These are phyloP conservation scores for Vicia sativa DNA, from an alignment of 306 rosid species.

Conservation along the genomic window DNA sequence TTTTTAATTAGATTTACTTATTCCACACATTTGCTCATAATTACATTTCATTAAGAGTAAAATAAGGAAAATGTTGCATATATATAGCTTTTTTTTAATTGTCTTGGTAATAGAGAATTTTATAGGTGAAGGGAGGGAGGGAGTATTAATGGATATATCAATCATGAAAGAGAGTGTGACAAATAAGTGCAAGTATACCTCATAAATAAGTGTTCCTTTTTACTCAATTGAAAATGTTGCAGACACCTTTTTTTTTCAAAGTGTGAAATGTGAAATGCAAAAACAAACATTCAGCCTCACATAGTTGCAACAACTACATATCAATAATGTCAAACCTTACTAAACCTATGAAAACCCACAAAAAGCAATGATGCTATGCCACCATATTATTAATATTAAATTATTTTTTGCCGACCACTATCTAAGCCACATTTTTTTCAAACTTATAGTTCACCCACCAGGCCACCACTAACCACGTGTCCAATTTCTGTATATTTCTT, in stretches of 20 bases:
- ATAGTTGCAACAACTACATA: slow-evolving; percentile 44
- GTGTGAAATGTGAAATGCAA: slow-evolving; percentile 47
- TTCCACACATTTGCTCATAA: too few species aligned
- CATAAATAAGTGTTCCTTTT: too few species aligned
- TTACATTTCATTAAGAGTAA: too few species aligned
- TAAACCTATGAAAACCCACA: slow-evolving; percentile 37
- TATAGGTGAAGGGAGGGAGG: too few species aligned
- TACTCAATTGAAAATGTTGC: background rate
- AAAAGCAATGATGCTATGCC: slow-evolving; percentile 24
- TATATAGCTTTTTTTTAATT: too few species aligned
- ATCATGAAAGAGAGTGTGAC: too few species aligned
- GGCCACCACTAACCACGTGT: slow-evolving; percentile 54
- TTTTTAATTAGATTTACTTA: too few species aligned
- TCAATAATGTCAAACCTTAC: slow-evolving; percentile 20
- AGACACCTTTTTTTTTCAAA: background rate
- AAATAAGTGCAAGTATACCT: too few species aligned
- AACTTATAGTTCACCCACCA: slow-evolving; percentile 67
- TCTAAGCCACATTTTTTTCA: slow-evolving; percentile 52
- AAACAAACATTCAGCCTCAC: slow-evolving; percentile 18
- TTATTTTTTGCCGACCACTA: slow-evolving; percentile 60
- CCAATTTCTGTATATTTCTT: slow-evolving; percentile 26
- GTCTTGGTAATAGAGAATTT: too few species aligned
- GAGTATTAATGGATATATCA: too few species aligned
- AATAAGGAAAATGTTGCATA: too few species aligned
- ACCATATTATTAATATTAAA: slow-evolving; percentile 20